phyloP scores from a whole-genome alignment of 768 basidiomycete species.

The Rubroboletus satanas region DNA sequence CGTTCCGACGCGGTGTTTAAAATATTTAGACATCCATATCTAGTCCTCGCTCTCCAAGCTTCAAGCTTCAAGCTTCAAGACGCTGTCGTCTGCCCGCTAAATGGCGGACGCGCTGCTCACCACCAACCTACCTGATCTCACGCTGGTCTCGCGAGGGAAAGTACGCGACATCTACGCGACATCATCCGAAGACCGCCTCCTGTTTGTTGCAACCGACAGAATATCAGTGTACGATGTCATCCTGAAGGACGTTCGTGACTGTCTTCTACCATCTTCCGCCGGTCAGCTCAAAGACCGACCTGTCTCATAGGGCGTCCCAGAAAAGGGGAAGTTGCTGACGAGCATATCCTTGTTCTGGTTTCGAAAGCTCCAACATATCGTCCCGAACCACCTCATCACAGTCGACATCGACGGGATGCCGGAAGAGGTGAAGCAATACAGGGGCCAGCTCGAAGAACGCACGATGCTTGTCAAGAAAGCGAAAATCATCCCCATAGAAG shows the following conservation, averaged over 20 bases:
- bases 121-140: conserved; percentile 58
- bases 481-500: conserved; percentile 86
- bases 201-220: conserved; percentile 94
- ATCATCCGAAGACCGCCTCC: conserved; percentile 63
- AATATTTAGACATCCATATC: conserved; percentile 1
- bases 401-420: conserved; percentile 80
- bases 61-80: not conserved
- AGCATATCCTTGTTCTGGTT: conserved; percentile 96
- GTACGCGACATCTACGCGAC: conserved; percentile 92
- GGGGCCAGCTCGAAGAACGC: conserved; percentile 73
- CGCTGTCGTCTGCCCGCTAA: not conserved
- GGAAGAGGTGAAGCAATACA: conserved; percentile 66
- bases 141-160: conserved; percentile 84
- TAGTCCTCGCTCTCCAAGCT: not conserved
- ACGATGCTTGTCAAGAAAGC: conserved; percentile 91
- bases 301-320: conserved; percentile 76
- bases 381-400: conserved; percentile 89
- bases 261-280: not conserved
- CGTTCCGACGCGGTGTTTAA: conserved; percentile 12
- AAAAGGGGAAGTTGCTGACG: conserved; percentile 88
- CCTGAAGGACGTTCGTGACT: conserved; percentile 74
- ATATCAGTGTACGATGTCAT: conserved; percentile 98
- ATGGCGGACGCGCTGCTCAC: conserved; percentile 43
- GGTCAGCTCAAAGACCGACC: not conserved
- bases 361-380: conserved; percentile 67